Conservation (phyloP, 306 rosid genomes). For the Medicago ruthenica region DNA sequence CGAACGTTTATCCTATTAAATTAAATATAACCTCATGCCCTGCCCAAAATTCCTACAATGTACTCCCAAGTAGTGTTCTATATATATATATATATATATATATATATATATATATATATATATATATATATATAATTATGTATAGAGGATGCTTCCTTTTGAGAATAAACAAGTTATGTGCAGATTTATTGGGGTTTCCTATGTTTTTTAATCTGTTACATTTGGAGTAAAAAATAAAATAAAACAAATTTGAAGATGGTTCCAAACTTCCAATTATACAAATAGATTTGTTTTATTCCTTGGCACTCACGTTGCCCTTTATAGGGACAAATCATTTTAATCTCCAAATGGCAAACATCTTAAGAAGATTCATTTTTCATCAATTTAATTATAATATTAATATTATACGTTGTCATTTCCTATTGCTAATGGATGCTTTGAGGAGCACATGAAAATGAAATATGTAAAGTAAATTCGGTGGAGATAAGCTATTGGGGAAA, state of each 20-base stretch:
- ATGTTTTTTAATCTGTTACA: no score
- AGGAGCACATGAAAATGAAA: not conserved
- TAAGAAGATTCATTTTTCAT: not conserved
- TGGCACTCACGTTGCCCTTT: not conserved
- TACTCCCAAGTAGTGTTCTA: no score
- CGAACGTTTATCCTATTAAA: constrained; percentile 13
- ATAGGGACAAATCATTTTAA: not conserved
- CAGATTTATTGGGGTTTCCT: not conserved
- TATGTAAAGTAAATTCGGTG: not conserved
- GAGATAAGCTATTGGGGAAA: not conserved
- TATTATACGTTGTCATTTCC: not conserved
- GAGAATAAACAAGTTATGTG: not conserved
- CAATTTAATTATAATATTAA: no score
- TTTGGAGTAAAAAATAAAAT: not conserved
- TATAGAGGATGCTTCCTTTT: constrained; percentile 4
- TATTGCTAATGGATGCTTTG: not conserved
- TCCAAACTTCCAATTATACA: not conserved
- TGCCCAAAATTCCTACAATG: not conserved
- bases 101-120: not conserved
- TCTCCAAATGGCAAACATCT: not conserved
- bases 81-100: not conserved
- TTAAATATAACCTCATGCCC: not conserved
- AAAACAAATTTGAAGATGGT: constrained; percentile 12
- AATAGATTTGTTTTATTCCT: not conserved
- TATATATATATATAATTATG: not conserved